phyloP scores from a whole-genome alignment of 2,329 filamentous ascomycete genomes.

The Chaetomium olivaceum region DNA sequence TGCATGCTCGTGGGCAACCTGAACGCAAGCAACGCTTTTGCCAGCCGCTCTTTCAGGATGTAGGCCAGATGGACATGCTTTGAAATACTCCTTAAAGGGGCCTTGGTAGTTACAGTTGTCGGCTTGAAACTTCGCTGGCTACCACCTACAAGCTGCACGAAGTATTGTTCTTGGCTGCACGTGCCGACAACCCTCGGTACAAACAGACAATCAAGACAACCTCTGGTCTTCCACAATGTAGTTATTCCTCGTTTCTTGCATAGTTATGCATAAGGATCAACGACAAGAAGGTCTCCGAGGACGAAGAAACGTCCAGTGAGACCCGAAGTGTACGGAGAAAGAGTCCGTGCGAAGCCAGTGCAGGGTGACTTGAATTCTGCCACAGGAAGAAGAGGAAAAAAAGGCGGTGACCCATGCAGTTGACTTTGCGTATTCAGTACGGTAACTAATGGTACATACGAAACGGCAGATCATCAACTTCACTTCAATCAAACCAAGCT shows the following conservation, averaged over 20 bases:
- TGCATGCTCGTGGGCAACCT: slow-evolving; percentile 2
- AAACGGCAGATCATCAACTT: not conserved
- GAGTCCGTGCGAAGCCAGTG: not conserved
- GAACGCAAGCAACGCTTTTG: not conserved
- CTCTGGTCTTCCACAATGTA: not conserved
- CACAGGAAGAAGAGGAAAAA: not conserved
- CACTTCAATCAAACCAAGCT: not conserved
- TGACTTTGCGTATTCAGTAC: not conserved
- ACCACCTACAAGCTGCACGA: not conserved
- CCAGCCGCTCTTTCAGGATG: too few relatives aligned
- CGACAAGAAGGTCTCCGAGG: not conserved
- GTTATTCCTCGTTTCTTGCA: not conserved
- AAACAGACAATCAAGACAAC: not conserved
- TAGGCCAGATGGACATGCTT: not conserved
- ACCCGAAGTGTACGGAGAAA: not conserved
- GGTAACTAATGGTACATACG: slow-evolving; percentile 2
- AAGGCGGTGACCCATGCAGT: not conserved
- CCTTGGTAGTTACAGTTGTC: not conserved
- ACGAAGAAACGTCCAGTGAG: not conserved
- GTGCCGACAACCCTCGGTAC: not conserved
- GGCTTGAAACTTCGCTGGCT: not conserved
- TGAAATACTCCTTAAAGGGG: not conserved
- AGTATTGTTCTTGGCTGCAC: not conserved
- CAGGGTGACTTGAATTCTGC: slow-evolving; percentile 3
- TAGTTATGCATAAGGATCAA: not conserved